Base-by-base conservation (phyloP, 768 basidiomycete genomes). In the Tulasnella sp. region DNA sequence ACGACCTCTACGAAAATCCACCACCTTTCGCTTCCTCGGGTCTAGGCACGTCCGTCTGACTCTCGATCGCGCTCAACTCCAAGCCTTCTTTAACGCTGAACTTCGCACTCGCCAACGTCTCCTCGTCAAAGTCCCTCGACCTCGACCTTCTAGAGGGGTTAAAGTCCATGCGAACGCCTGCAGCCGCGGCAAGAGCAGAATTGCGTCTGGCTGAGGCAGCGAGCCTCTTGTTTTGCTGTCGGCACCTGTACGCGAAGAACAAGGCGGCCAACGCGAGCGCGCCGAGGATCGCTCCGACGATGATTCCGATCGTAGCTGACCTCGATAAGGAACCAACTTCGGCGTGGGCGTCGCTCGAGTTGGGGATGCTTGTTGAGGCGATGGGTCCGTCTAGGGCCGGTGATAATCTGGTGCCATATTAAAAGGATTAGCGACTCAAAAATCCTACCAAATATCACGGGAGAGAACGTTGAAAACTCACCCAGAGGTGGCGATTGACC, bases 201-300 rank as follows among this genome's bases (percentile, higher is more conserved):
- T n/a, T 5, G 49, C 49, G 49, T 19, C 17, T n/a, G 7, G 45
- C 12, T 19, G 72, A 42, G 11, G 72, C 72, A 29, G 19, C 25
- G 42, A 36, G 8, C 38, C 29, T 31, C 34, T 25, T 74, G 22
- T 38, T 49, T 34, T 74, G 8, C 12, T 38, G 72, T 9, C 42
- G 39, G 45, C 7, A n/a, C 22, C 22, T 38, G 72, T 42, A 31
- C 31, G 54, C 3, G 29, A 64, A 36, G 31, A 74, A 42, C 14
- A 38, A 9, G 3, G 3, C 39, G 11, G 25, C 25, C 42, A 74
- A 7, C 3, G 29, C 11, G 37, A 74, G 39, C 38, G 17, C 39
- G 49, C 45, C 72, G 34, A 74, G 72, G 6, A 74, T 19, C 14
- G 72, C 7, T 22, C 72, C 72, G 37, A 74, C 72, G 36, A 42